Evolutionary conservation across 1,284 basidiomycete species (phyloP), one percentile per base, ranked within the genome.

Genomic region (Pseudozyma thailandica): DNA sequence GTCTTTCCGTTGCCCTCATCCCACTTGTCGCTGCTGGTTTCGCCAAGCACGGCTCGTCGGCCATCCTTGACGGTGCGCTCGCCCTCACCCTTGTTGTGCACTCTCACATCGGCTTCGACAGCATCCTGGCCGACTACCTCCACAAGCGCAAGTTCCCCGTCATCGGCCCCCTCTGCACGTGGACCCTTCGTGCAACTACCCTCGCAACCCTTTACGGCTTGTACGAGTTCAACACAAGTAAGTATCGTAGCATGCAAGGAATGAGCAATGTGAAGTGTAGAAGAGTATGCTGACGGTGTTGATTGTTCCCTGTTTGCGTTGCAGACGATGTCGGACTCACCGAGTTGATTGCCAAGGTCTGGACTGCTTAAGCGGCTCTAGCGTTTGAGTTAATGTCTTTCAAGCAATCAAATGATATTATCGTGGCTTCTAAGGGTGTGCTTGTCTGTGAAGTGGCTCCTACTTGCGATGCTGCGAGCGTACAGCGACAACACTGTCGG

Each of bases 71-170:
- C 83, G 95, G 92, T 49, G 82, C 94, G 41, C 88, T 98, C 61
- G 93, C 91, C 31, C 86, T 94, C 64, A 89, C 89, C 47, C 86
- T 98, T 76, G 88, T 98, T 71, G 89, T 96, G 81, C 95, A 98
- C 86, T 92, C 91, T 83, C 94, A 99, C 84, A 92, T 98, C 74
- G 93, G 79, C 47, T 85, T 85, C 57, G 84, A 84, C 66, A 61
- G 72, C 50, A 51, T 78, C 51, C 52, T 84, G 18, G 70, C 74
- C 50, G 96, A 98, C 86, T 98, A 98, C 85, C 83, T 98, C 52
- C 94, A 97, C 86, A 86, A 88, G 54, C 91, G 94, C 85, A 98
- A 98, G 86, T 96, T 92, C 88, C 92, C 79, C 51, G 77, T 90
- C 43, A 63, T 92, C 58, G 94, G 92, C 16, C 89, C 87, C 2